Conservation (phyloP, 73 alveolate species). For the Uronychia binucleata region DNA sequence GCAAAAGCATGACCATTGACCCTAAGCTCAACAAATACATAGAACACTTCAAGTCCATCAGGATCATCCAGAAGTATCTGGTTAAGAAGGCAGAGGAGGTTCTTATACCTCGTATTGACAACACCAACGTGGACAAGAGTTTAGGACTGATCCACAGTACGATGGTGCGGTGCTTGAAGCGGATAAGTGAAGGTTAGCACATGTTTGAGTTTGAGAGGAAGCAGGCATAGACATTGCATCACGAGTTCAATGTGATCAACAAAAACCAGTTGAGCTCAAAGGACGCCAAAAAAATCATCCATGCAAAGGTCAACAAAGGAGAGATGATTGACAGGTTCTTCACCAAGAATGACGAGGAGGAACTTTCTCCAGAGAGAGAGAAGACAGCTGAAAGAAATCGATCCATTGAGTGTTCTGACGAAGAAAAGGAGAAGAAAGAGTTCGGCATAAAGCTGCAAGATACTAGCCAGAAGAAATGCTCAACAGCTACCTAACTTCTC, state of each 20-base stretch:
- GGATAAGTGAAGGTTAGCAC: slow-evolving; percentile 42
- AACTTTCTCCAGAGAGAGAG: too few relatives aligned
- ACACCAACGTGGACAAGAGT: slow-evolving; percentile 81
- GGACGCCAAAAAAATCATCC: slow-evolving; percentile 54
- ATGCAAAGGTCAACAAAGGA: slow-evolving; percentile 58
- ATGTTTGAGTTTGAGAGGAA: slow-evolving; percentile 52
- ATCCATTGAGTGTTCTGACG: too few relatives aligned
- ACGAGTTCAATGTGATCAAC: slow-evolving; percentile 49
- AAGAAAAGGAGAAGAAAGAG: too few relatives aligned
- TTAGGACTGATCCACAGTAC: slow-evolving; percentile 79
- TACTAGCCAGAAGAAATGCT: too few relatives aligned
- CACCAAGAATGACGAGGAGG: not conserved
- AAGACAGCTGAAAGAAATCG: too few relatives aligned
- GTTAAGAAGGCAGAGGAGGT: slow-evolving; percentile 78
- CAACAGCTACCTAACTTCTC: too few relatives aligned
- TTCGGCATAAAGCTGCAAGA: too few relatives aligned
- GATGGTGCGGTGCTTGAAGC: slow-evolving; percentile 69
- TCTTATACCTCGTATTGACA: slow-evolving; percentile 82
- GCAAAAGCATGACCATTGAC: slow-evolving; percentile 86
- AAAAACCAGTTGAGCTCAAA: slow-evolving; percentile 34
- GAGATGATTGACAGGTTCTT: slow-evolving; percentile 60
- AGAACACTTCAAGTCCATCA: slow-evolving; percentile 66
- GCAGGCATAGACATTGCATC: slow-evolving; percentile 55
- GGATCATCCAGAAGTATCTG: slow-evolving; percentile 77
- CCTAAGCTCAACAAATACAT: slow-evolving; percentile 79